Base-by-base conservation (phyloP, 805 yeast species). In the Maudiozyma serrabonitensis region DNA sequence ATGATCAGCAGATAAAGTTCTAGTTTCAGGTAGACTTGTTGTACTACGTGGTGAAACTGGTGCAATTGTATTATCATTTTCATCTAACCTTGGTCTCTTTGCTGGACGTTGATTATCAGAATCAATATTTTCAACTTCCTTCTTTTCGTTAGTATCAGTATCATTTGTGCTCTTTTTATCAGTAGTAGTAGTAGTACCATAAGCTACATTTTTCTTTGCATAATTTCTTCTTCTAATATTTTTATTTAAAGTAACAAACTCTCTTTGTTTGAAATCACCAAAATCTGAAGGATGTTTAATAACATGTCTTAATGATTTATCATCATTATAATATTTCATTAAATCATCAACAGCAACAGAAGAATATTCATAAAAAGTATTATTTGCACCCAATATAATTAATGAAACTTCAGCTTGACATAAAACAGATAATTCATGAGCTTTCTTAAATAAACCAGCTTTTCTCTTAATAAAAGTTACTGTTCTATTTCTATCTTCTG, bases 391-490 rank as follows among this genome's bases (percentile, higher is more conserved):
- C 37, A 89, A 73, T 25, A 91, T 88, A 15, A 91, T 81, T 31
- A 91, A 91, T 1, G 98, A 95, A 31, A 93, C 75, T 61, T 91
- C 98, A 6, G 89, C 95, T 54, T 88, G 90, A 67, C 98, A 91
- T 39, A 91, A 74, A 11, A 91, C 91, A 0, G 96, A 81, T 49
- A 93, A 54, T 53, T 73, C 78, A 49, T 72, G 75, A 6, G 76
- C 76, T 52, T 73, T 73, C 61, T 86, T 86, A 69, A 93, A 90
- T 32, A 91, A 73, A 2, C 99, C 99, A 0, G 95, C 95, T 66
- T 91, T 91, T 49, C 99, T 78, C 68, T 91, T 91, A 54, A 87
- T 87, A 66, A 91, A 93, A 0, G 99, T 91, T 18, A 59, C 65
- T 13, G 68, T 58, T 50, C 63, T 54, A 68, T 89, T 91, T 50